Conservation (phyloP, 2,329 filamentous ascomycete species). For the Aspergillus proliferans region DNA sequence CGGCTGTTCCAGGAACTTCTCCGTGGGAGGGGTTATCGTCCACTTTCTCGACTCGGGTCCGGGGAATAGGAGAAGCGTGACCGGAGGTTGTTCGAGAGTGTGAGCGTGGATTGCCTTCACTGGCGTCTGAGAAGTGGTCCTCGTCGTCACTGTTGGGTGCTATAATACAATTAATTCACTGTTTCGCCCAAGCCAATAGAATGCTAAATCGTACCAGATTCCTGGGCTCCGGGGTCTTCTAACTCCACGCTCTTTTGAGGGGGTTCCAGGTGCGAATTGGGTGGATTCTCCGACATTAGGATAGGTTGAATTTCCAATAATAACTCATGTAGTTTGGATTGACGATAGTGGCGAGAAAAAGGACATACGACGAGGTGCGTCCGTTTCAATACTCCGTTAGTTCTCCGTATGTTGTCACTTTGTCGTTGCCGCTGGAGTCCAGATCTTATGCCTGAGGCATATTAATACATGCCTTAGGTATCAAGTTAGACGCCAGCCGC, state of each 20-base stretch:
- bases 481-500: neutral
- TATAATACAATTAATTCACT: slow-evolving; percentile 15
- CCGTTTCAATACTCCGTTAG: too few species aligned
- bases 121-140: slow-evolving; percentile 62
- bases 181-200: neutral
- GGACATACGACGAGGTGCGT: neutral
- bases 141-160: slow-evolving; percentile 49
- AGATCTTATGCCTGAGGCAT: slow-evolving; percentile 23
- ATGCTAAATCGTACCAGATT: slow-evolving; percentile 42
- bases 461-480: slow-evolving; percentile 13
- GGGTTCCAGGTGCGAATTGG: slow-evolving; percentile 44
- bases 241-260: slow-evolving; percentile 51
- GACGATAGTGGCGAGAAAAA: slow-evolving; percentile 7
- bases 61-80: slow-evolving; percentile 50
- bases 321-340: slow-evolving; percentile 18
- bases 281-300: slow-evolving; percentile 34
- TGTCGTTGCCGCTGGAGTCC: slow-evolving; percentile 18
- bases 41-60: slow-evolving; percentile 58
- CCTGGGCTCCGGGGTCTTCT: slow-evolving; percentile 52
- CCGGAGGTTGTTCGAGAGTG: slow-evolving; percentile 33
- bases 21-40: slow-evolving; percentile 55
- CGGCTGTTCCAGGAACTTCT: slow-evolving; percentile 56
- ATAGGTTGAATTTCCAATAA: slow-evolving; percentile 7
- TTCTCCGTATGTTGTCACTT: neutral
- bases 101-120: slow-evolving; percentile 46